These are phyloP conservation scores for Bipolaris sorokiniana DNA, from an alignment of 2,329 filamentous ascomycete species.

Conservation along the genomic window DNA sequence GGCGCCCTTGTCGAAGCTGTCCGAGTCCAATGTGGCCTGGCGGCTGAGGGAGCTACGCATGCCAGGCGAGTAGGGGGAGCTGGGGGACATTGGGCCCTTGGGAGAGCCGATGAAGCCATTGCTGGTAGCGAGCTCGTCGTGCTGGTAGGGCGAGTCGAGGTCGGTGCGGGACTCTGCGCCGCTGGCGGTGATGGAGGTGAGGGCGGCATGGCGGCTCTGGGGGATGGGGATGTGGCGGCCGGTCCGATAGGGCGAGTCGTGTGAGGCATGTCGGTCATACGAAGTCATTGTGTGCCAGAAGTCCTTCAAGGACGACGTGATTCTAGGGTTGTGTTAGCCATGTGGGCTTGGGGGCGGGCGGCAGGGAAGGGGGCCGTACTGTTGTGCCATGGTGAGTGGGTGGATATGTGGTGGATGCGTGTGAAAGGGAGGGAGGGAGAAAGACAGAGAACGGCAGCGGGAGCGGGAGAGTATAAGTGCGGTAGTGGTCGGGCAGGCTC, in stretches of 20 bases:
- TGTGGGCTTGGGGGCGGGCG: constrained; percentile 2
- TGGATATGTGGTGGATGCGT: background rate
- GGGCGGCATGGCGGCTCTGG: constrained; percentile 78
- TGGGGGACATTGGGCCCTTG: constrained; percentile 62
- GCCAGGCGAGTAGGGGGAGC: constrained; percentile 85
- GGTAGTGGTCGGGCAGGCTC: no score
- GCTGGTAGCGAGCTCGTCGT: constrained; percentile 66
- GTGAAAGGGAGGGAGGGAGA: constrained; percentile 1
- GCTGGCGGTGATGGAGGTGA: constrained; percentile 84
- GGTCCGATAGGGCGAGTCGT: constrained; percentile 90
- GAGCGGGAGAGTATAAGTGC: background rate
- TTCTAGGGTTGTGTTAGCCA: constrained; percentile 40
- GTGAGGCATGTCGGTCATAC: constrained; percentile 82
- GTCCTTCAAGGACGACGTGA: constrained; percentile 70
- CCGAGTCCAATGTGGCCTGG: constrained; percentile 61
- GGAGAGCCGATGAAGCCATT: constrained; percentile 68
- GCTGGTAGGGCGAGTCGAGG: constrained; percentile 77
- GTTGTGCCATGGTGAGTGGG: constrained; percentile 43
- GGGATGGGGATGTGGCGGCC: constrained; percentile 88
- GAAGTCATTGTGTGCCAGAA: constrained; percentile 90
- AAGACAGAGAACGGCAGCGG: constrained; percentile 16
- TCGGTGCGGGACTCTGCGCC: constrained; percentile 88
- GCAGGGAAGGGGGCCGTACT: constrained; percentile 31
- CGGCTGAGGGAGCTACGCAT: constrained; percentile 78
- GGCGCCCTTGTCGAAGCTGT: constrained; percentile 66